Percentiles rank a stretch among this genome's conserved stretches.
Conservation (phyloP, 106 monocot genomes). For the Dioscorea zingiberensis region DNA sequence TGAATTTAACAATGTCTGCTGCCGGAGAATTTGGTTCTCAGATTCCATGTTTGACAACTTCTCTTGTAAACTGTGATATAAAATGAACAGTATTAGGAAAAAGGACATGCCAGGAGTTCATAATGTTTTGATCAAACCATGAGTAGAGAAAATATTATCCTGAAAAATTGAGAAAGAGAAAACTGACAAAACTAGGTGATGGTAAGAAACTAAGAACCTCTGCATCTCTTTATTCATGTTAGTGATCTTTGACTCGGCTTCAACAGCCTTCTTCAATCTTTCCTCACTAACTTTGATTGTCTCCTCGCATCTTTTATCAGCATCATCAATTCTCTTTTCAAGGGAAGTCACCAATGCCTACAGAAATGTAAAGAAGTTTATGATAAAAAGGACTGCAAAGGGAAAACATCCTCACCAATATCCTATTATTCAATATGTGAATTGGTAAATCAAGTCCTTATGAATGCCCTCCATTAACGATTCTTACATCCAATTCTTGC, state of each 20-base stretch:
- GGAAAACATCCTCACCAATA: too few relatives aligned
- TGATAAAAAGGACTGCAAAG: too few relatives aligned
- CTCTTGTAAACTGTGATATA: conserved; percentile 51
- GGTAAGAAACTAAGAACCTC: conserved; percentile 36
- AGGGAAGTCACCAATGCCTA: conserved; percentile 72
- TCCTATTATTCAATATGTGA: too few relatives aligned
- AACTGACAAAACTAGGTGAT: too few relatives aligned
- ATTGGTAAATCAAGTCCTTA: too few relatives aligned
- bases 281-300: conserved; percentile 73
- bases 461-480: too few relatives aligned
- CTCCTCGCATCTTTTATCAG: conserved; percentile 88
- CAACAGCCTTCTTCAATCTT: conserved; percentile 61
- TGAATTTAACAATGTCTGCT: conserved; percentile 57
- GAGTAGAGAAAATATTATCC: too few relatives aligned
- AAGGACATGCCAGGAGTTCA: too few relatives aligned
- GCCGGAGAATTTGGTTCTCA: conserved; percentile 89
- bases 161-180: too few relatives aligned
- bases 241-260: conserved; percentile 63
- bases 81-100: neutral
- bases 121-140: too few relatives aligned
- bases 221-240: conserved; percentile 64
- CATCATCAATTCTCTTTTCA: conserved; percentile 81
- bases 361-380: neutral
- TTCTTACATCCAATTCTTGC: too few relatives aligned
- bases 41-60: conserved; percentile 80